Conservation (phyloP, 192 early-diverging fungal species). For the Pilobolus umbonatus region DNA sequence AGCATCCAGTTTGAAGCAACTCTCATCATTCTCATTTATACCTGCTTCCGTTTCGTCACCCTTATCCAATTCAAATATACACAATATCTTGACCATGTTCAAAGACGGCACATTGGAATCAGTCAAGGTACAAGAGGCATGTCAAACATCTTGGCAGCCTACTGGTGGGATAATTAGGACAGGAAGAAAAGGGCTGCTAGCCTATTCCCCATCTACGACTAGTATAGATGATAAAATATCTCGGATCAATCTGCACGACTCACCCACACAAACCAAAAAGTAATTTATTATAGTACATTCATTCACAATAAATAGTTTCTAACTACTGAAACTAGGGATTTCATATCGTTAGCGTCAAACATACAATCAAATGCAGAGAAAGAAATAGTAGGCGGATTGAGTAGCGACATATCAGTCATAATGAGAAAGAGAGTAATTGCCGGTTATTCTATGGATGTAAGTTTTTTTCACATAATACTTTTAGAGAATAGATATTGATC, state of each 20-base stretch:
- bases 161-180: slow-evolving; percentile 44
- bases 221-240: not conserved
- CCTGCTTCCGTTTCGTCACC: not conserved
- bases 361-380: not conserved
- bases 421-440: slow-evolving; percentile 73
- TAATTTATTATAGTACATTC: too few relatives aligned
- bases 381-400: slow-evolving; percentile 7
- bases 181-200: slow-evolving; percentile 27
- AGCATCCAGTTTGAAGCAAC: not conserved
- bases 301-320: too few relatives aligned
- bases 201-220: not conserved
- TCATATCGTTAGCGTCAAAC: not conserved
- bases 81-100: slow-evolving; percentile 47
- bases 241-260: not conserved
- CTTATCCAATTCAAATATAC: too few relatives aligned
- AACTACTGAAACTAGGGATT: not conserved
- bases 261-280: too few relatives aligned
- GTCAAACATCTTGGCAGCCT: slow-evolving; percentile 49
- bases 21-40: slow-evolving; percentile 4
- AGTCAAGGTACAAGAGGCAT: slow-evolving; percentile 46
- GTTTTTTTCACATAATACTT: not conserved
- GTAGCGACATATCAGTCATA: slow-evolving; percentile 68
- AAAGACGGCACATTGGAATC: slow-evolving; percentile 51
- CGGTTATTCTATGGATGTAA: slow-evolving; percentile 79
- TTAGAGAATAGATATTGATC: too few relatives aligned